Percentiles rank a stretch among this genome's conserved stretches.
phyloP scores from a whole-genome alignment of 2,329 filamentous ascomycete species.

The Neophaeococcomyces mojaviensis region DNA sequence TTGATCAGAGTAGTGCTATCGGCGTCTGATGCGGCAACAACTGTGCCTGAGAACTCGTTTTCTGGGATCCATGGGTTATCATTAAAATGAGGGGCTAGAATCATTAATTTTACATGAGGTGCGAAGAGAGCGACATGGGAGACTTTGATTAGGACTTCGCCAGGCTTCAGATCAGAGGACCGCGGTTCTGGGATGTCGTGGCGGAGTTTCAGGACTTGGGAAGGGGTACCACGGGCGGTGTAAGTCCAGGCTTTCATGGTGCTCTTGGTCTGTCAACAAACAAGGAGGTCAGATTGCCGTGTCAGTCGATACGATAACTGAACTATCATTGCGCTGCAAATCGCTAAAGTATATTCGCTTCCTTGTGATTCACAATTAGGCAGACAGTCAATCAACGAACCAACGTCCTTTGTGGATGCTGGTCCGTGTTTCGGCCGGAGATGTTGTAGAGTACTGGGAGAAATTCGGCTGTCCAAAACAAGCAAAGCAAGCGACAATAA shows the following conservation, averaged over 20 bases:
- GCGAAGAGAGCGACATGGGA: slow-evolving; percentile 9
- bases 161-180: neutral
- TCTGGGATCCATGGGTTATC: slow-evolving; percentile 12
- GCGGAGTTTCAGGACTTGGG: slow-evolving; percentile 9
- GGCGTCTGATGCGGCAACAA: slow-evolving; percentile 2
- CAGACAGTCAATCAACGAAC: no score
- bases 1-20: neutral
- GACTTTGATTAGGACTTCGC: slow-evolving; percentile 14
- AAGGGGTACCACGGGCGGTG: slow-evolving; percentile 8
- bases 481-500: no score
- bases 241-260: slow-evolving; percentile 13
- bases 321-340: neutral
- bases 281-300: neutral
- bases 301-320: neutral
- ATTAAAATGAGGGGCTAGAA: slow-evolving; percentile 9
- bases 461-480: no score
- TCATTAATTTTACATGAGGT: slow-evolving; percentile 5
- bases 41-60: slow-evolving; percentile 9
- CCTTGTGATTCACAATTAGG: neutral
- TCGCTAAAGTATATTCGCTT: neutral
- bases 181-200: slow-evolving; percentile 10
- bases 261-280: neutral
- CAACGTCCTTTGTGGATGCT: no score
- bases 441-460: no score
- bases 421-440: no score